Evolutionary conservation across 257 asterid species (phyloP).

Genomic region (Euphrasia confusa): DNA sequence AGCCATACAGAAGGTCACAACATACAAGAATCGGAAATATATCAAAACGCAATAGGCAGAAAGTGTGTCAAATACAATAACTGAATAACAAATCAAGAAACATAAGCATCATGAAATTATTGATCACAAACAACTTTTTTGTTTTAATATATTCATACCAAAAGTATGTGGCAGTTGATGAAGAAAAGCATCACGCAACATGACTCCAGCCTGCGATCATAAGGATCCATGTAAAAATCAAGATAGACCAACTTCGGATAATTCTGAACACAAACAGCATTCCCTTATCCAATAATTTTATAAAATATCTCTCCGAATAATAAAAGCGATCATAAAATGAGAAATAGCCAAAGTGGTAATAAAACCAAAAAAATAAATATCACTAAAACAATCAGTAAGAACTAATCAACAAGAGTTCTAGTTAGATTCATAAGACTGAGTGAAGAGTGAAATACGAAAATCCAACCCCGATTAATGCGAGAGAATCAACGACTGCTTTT

Average conservation of each 20-base stretch:
- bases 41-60: not conserved
- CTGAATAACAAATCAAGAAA: not conserved
- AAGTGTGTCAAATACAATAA: not conserved
- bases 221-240: conserved; percentile 21
- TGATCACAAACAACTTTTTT: conserved; percentile 9
- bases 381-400: too few species aligned
- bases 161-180: conserved; percentile 99
- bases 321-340: conserved; percentile 3
- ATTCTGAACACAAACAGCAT: conserved; percentile 7
- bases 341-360: not conserved
- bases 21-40: not conserved
- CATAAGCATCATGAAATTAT: conserved; percentile 12
- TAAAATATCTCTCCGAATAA: not conserved
- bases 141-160: conserved; percentile 46
- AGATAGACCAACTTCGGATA: conserved; percentile 19
- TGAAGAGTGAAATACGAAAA: conserved; percentile 25
- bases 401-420: too few species aligned
- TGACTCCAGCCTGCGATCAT: conserved; percentile 88
- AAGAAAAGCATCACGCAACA: conserved; percentile 99
- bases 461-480: conserved; percentile 93
- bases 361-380: not conserved
- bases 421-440: too few species aligned
- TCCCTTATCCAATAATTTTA: conserved; percentile 1
- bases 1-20: not conserved
- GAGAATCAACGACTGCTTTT: conserved; percentile 70